Evolutionary conservation across 2,329 filamentous ascomycete genomes (phyloP), one percentile per base, ranked within the genome.

Genomic region (Pseudocercospora macadamiae): DNA sequence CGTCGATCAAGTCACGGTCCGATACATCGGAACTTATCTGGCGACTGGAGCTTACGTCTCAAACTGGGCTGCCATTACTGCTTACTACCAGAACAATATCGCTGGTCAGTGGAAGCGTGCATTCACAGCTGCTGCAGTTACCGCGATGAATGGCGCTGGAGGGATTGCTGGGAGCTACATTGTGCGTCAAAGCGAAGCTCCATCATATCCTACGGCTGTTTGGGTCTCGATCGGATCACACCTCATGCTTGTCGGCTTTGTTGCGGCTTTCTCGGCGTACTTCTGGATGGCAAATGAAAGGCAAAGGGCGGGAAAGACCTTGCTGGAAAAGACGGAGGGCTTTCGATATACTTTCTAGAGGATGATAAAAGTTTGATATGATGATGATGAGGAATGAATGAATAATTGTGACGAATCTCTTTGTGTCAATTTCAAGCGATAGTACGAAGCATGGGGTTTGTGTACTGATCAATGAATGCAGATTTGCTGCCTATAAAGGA

Each of bases 101-200:
- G 78, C 81, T 0, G 83, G 73, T 0, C 85, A 88, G 66, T 88
- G 85, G 85, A 88, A 87, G 71, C 77, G 85, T 26, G 84, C 81
- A 2, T 86, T 85, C 47, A 83, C 83, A 0, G 83, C 85, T 0
- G 86, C 85, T 0, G 79, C 81, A 0, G 80, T 87, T 2, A 83
- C 84, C 9, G 84, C 83, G 10, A 64, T 71, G 60, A 88, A 88
- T 64, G 85, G 86, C 0, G 80, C 86, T 14, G 86, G 86, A 7
- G 85, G 85, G 0, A 85, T 88, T 60, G 85, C 85, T 1, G 86
- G 86, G 1, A 86, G 83, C 67, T 89, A 85, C 67, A 88, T 89
- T 63, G 84, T 89, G 2, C 77, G 83, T 23, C 77, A 82, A 60
- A 71, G 78, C 7, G 86, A 89, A 68, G 85, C 85, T 2, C 87